phyloP scores from a whole-genome alignment of 2,329 filamentous ascomycete species.

The Pestalotiopsis sp. region DNA sequence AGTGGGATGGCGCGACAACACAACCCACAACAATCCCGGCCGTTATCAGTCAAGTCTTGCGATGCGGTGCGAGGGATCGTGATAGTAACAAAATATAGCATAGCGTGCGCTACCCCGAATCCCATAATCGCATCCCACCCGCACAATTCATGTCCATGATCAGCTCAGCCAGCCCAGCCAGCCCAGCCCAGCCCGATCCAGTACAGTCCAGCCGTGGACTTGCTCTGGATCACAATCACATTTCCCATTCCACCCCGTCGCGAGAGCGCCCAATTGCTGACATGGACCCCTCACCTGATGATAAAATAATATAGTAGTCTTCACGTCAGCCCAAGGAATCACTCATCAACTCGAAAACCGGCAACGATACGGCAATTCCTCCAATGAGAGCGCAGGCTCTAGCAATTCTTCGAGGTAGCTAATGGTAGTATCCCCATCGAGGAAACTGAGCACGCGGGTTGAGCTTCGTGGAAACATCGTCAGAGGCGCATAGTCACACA shows the following conservation, averaged over 20 bases:
- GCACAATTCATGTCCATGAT: background rate
- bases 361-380: background rate
- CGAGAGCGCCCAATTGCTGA: background rate
- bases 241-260: background rate
- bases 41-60: background rate
- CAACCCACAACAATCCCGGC: background rate
- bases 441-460: no score
- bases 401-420: no score
- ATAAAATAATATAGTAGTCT: background rate
- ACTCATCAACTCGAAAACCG: background rate
- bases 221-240: background rate
- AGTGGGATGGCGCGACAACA: no score
- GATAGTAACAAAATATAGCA: background rate
- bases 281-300: background rate
- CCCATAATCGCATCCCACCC: background rate
- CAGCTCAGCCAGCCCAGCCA: background rate
- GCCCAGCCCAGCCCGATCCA: background rate
- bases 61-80: background rate
- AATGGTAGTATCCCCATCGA: no score
- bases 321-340: background rate
- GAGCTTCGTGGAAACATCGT: background rate
- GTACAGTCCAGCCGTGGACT: background rate
- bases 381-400: background rate
- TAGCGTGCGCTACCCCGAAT: background rate
- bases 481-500: background rate